phyloP scores from a whole-genome alignment of 2,329 filamentous ascomycete species.

The Colletotrichum sojae region DNA sequence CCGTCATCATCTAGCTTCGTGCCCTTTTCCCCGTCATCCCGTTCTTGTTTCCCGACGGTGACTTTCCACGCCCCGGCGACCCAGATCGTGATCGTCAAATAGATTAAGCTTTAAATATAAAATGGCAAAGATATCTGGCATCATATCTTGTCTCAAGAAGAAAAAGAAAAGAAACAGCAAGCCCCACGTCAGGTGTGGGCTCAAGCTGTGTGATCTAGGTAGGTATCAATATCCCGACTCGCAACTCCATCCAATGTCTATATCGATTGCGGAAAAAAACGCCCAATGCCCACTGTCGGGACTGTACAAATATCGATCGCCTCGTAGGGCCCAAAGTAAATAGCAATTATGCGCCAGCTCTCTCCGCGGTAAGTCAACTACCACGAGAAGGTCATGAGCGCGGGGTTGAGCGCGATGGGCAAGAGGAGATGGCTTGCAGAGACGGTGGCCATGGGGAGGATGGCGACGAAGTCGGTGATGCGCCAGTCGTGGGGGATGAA shows the following conservation, averaged over 20 bases:
- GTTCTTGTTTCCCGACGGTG: background rate
- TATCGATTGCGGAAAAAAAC: constrained; percentile 33
- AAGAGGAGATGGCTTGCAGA: constrained; percentile 77
- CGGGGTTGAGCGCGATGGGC: constrained; percentile 82
- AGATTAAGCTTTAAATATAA: constrained; percentile 29
- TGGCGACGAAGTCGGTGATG: constrained; percentile 81
- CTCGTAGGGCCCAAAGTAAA: constrained; percentile 29
- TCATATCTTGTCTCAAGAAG: constrained; percentile 7
- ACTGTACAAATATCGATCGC: constrained; percentile 29
- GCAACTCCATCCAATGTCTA: constrained; percentile 41
- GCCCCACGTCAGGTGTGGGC: constrained; percentile 26
- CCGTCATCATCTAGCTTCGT: constrained; percentile 25
- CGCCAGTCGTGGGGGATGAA: constrained; percentile 77
- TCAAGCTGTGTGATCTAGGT: constrained; percentile 35
- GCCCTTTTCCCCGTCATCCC: background rate
- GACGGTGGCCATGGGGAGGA: constrained; percentile 82
- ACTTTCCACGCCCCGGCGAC: background rate
- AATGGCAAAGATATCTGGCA: constrained; percentile 14
- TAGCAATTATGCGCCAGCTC: constrained; percentile 9
- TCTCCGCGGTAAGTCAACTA: constrained; percentile 53
- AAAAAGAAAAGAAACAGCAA: constrained; percentile 11
- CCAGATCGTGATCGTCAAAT: background rate
- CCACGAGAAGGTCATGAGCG: constrained; percentile 85
- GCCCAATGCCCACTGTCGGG: constrained; percentile 24
- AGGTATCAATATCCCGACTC: constrained; percentile 33